Conservation (phyloP, 176 grass and related monocot species). For the Zea luxurians region DNA sequence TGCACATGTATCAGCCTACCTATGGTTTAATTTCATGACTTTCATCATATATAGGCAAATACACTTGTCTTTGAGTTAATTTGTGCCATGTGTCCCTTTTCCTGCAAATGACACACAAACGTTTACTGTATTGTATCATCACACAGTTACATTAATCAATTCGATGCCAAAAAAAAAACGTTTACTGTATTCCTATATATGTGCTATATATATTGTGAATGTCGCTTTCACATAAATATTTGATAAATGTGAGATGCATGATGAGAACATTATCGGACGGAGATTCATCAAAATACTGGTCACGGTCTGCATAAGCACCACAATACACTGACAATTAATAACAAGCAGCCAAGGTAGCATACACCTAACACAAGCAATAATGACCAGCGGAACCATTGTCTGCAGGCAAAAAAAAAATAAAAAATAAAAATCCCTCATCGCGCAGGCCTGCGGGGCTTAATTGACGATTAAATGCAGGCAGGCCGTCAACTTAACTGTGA, state of each 20-base stretch:
- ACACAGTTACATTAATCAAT: background rate
- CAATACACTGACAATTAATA: background rate
- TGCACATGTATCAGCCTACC: background rate
- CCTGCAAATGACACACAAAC: background rate
- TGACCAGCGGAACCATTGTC: conserved; percentile 9
- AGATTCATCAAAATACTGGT: background rate
- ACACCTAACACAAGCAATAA: conserved; percentile 14
- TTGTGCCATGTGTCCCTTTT: conserved; percentile 13
- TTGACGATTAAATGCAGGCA: conserved; percentile 31
- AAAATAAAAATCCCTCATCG: background rate
- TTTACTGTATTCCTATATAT: no score
- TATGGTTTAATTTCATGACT: no score
- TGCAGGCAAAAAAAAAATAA: conserved; percentile 1
- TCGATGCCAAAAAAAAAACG: no score
- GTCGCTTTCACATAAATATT: background rate
- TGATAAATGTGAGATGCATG: background rate
- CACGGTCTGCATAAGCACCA: background rate
- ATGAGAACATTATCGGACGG: background rate
- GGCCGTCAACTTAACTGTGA: conserved; percentile 36
- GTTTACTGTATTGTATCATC: background rate
- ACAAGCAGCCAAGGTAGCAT: conserved; percentile 20
- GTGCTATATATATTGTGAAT: background rate
- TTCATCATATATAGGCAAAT: background rate
- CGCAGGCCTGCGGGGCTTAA: background rate
- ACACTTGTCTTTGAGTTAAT: background rate